Conservation (phyloP, 2,329 filamentous ascomycete genomes). For the Alternaria triticina region DNA sequence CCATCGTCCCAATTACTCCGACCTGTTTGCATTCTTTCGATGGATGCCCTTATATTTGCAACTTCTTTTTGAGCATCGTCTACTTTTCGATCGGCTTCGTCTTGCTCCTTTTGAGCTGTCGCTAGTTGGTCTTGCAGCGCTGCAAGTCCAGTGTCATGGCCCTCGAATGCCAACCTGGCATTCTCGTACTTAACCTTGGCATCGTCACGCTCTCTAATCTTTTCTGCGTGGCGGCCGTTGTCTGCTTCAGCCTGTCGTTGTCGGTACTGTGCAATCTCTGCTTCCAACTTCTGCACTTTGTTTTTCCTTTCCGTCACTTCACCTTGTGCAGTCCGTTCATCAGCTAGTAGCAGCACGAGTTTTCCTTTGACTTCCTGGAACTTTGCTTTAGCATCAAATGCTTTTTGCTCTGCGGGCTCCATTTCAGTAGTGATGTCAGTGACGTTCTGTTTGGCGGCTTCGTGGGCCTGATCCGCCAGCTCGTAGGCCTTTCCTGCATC, state of each 20-base stretch:
- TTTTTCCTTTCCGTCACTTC: slow-evolving; percentile 62
- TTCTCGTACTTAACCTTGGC: slow-evolving; percentile 60
- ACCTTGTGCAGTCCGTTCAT: slow-evolving; percentile 70
- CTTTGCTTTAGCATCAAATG: slow-evolving; percentile 58
- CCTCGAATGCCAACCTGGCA: slow-evolving; percentile 52
- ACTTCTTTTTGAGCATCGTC: slow-evolving; percentile 57
- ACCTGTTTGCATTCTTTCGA: slow-evolving; percentile 60
- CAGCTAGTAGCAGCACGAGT: slow-evolving; percentile 57
- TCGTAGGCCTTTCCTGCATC: slow-evolving; percentile 52
- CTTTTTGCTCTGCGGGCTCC: slow-evolving; percentile 55
- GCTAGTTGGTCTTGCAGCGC: slow-evolving; percentile 47
- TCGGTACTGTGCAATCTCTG: slow-evolving; percentile 62
- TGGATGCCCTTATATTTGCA: slow-evolving; percentile 57
- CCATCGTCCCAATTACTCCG: slow-evolving; percentile 66
- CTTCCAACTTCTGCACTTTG: slow-evolving; percentile 50
- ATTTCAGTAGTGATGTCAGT: slow-evolving; percentile 45
- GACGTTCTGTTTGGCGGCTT: slow-evolving; percentile 46
- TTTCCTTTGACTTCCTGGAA: slow-evolving; percentile 62
- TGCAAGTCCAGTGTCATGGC: slow-evolving; percentile 48
- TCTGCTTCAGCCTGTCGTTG: slow-evolving; percentile 66
- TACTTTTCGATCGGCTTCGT: slow-evolving; percentile 28
- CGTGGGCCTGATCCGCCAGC: slow-evolving; percentile 50
- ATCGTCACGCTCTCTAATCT: slow-evolving; percentile 64
- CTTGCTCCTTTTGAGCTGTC: slow-evolving; percentile 35
- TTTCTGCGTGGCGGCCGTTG: slow-evolving; percentile 71